These are phyloP conservation scores for Diaporthe batatas DNA, from an alignment of 2,329 filamentous ascomycete species.

Conservation along the genomic window DNA sequence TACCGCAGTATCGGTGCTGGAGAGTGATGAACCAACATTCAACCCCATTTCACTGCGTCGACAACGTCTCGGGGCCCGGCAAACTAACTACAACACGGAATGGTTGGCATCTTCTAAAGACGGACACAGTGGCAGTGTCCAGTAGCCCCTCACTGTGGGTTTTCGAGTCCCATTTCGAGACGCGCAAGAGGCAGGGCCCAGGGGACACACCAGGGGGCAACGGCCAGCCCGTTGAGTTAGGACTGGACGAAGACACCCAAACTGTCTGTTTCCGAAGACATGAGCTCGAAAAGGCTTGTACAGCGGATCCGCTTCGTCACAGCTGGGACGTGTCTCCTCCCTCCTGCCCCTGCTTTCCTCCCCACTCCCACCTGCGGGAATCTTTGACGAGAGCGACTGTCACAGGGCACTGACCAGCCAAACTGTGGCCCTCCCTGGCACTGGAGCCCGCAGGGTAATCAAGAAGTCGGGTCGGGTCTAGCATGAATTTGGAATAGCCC, in stretches of 20 bases:
- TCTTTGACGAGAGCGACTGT: conserved; percentile 38
- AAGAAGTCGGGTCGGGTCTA: conserved; percentile 35
- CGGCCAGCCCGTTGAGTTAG: conserved; percentile 32
- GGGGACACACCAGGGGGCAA: conserved; percentile 36
- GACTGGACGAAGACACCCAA: conserved; percentile 19
- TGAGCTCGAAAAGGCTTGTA: conserved; percentile 35
- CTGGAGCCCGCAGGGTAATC: conserved; percentile 32
- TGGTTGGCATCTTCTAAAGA: conserved; percentile 11
- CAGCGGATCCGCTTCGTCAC: conserved; percentile 40
- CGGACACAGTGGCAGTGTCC: conserved; percentile 39
- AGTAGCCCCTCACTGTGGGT: conserved; percentile 39
- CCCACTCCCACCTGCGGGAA: conserved; percentile 30
- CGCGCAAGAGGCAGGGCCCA: conserved; percentile 39
- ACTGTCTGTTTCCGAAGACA: conserved; percentile 25
- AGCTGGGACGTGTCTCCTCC: conserved; percentile 26
- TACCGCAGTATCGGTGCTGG: not conserved
- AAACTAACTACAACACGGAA: conserved; percentile 2
- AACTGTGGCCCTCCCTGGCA: conserved; percentile 37
- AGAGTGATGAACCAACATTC: not conserved
- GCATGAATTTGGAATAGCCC: conserved; percentile 29
- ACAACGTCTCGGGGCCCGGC: conserved; percentile 6
- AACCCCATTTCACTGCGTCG: conserved; percentile 1
- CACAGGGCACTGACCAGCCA: conserved; percentile 36
- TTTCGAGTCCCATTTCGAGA: conserved; percentile 27
- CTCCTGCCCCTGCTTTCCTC: conserved; percentile 35